phyloP scores from a whole-genome alignment of 2,329 filamentous ascomycete genomes.

The Aspergillus awamori region DNA sequence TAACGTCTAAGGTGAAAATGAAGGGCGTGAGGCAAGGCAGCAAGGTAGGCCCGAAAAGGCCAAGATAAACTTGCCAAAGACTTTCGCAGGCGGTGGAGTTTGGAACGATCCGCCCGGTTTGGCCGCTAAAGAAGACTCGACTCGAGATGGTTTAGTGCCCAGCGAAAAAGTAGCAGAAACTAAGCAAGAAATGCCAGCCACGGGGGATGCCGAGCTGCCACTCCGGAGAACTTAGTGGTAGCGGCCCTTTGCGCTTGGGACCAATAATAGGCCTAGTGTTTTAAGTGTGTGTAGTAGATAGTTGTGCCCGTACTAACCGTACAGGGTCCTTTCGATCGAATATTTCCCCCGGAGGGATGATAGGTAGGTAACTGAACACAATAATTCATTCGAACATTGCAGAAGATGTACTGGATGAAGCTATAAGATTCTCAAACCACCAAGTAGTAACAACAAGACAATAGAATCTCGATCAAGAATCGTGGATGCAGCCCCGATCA shows the following conservation, averaged over 20 bases:
- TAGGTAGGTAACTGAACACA: too few species aligned
- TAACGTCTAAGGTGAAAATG: conserved; percentile 1
- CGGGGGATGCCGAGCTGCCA: neutral
- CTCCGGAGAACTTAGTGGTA: conserved; percentile 4
- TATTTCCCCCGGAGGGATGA: too few species aligned
- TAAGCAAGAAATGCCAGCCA: neutral
- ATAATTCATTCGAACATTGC: too few species aligned
- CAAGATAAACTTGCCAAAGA: conserved; percentile 16
- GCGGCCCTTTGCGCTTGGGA: neutral
- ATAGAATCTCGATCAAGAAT: neutral
- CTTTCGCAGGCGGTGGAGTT: conserved; percentile 23
- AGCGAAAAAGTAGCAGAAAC: conserved; percentile 15
- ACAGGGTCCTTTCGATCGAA: too few species aligned
- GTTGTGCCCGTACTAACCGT: neutral
- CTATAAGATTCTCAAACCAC: too few species aligned
- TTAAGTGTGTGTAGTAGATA: neutral
- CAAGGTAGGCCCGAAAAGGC: conserved; percentile 11
- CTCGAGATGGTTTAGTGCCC: too few species aligned
- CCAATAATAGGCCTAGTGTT: conserved; percentile 5
- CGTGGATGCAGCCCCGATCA: conserved; percentile 6
- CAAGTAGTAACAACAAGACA: neutral
- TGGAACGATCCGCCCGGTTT: conserved; percentile 14
- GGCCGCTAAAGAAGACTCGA: conserved; percentile 9
- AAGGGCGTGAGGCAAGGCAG: conserved; percentile 14
- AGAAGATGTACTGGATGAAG: too few species aligned